Evolutionary conservation across 2,329 filamentous ascomycete genomes (phyloP).

Genomic region (Cladophialophora chaetospira): DNA sequence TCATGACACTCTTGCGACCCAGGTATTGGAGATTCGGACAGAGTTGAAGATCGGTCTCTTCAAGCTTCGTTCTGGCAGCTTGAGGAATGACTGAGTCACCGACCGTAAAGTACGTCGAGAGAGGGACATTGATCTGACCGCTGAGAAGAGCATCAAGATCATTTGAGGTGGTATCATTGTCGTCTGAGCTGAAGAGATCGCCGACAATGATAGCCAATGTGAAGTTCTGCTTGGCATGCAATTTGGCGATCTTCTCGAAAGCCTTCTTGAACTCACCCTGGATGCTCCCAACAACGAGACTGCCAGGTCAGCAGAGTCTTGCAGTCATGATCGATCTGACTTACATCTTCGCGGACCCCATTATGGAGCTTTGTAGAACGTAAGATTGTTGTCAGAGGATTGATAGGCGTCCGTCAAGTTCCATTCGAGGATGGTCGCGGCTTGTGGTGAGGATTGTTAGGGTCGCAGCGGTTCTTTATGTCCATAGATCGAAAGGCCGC

Average conservation of each 20-base stretch:
- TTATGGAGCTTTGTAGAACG: neutral
- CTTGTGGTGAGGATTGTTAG: too few species aligned
- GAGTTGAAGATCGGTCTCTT: constrained; percentile 72
- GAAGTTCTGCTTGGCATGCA: constrained; percentile 88
- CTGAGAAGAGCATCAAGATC: constrained; percentile 67
- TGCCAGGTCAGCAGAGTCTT: constrained; percentile 34
- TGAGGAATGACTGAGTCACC: constrained; percentile 72
- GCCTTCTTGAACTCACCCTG: constrained; percentile 75
- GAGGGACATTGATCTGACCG: constrained; percentile 71
- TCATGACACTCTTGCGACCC: constrained; percentile 81
- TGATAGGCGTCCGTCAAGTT: neutral
- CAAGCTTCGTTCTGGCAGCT: constrained; percentile 70
- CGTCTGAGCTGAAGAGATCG: constrained; percentile 69
- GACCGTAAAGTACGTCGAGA: constrained; percentile 90
- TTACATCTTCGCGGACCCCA: constrained; percentile 25
- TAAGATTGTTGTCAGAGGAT: neutral
- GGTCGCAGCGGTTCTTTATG: too few species aligned
- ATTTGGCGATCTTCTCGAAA: constrained; percentile 75
- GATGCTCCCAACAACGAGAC: constrained; percentile 76
- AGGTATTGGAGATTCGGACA: constrained; percentile 91
- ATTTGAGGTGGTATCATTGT: constrained; percentile 49
- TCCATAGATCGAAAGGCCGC: too few species aligned
- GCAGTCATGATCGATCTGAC: neutral
- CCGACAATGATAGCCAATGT: constrained; percentile 81
- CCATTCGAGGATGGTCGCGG: too few species aligned